Conservation (phyloP, 352 stramenopile genomes). For the Pythium scleroteichum region DNA sequence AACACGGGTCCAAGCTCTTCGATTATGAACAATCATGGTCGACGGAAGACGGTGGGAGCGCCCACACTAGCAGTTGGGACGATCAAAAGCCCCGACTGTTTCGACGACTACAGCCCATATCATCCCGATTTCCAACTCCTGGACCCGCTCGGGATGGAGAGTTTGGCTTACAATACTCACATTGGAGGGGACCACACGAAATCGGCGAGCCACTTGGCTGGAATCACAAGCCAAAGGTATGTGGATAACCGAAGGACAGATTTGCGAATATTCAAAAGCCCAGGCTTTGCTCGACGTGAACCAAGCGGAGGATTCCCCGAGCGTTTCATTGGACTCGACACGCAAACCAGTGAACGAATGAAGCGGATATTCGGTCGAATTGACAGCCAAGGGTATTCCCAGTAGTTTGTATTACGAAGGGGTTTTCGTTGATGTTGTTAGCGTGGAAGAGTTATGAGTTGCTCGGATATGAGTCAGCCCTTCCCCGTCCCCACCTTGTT, state of each 20-base stretch:
- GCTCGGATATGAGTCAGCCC: too few relatives aligned
- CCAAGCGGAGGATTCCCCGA: conserved; percentile 62
- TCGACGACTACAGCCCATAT: conserved; percentile 83
- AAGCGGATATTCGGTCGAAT: conserved; percentile 80
- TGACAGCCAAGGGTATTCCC: conserved; percentile 30
- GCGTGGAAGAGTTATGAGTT: too few relatives aligned
- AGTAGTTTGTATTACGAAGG: too few relatives aligned
- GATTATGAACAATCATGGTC: conserved; percentile 15
- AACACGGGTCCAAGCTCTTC: conserved; percentile 7
- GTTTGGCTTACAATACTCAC: neutral
- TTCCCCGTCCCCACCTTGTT: too few relatives aligned
- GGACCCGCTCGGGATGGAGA: conserved; percentile 37
- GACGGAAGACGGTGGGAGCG: conserved; percentile 13
- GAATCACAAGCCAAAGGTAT: neutral
- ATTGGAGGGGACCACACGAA: neutral
- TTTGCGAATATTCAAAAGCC: conserved; percentile 82
- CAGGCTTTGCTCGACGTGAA: conserved; percentile 46
- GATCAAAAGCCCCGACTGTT: conserved; percentile 45
- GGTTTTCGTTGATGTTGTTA: too few relatives aligned
- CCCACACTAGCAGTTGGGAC: neutral
- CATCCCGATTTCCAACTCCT: conserved; percentile 57
- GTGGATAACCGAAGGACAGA: conserved; percentile 42
- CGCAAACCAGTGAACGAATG: conserved; percentile 66
- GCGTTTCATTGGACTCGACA: conserved; percentile 79
- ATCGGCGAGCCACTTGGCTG: conserved; percentile 15